Conservation (phyloP, 2,329 filamentous ascomycete species). For the Dichotomopilus funicola region DNA sequence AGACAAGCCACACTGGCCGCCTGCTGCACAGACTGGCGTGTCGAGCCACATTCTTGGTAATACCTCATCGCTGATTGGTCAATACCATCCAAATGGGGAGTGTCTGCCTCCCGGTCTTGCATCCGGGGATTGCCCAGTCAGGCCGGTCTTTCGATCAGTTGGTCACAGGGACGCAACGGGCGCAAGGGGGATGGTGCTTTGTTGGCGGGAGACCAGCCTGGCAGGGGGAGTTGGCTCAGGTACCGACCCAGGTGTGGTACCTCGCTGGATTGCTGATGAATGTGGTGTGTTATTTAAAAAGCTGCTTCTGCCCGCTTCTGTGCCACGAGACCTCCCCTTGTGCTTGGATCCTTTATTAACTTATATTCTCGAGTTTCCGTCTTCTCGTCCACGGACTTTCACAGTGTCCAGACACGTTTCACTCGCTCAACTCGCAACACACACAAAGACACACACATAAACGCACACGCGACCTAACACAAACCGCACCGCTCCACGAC, state of each 20-base stretch:
- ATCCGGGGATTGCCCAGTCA: neutral
- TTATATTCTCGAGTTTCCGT: neutral
- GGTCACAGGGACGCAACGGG: neutral
- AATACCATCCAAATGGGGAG: neutral
- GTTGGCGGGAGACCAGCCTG: neutral
- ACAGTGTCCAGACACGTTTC: neutral
- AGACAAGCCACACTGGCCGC: conserved; percentile 21
- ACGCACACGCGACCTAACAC: neutral
- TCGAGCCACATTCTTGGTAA: conserved; percentile 24
- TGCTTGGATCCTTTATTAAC: neutral
- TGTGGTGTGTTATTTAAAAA: neutral
- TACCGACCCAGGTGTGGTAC: neutral
- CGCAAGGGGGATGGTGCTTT: too few relatives aligned
- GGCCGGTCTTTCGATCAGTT: neutral
- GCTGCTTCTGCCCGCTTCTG: conserved; percentile 1
- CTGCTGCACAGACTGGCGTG: neutral
- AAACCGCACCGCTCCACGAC: too few relatives aligned
- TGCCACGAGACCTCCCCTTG: neutral
- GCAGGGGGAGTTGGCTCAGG: too few relatives aligned
- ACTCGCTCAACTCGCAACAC: neutral
- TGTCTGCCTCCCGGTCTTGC: too few relatives aligned
- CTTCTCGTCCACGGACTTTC: neutral
- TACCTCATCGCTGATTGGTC: conserved; percentile 19
- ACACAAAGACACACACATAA: neutral
- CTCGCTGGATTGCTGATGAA: neutral